Evolutionary conservation across 768 basidiomycete species (phyloP).

Genomic region (Lactarius deliciosus): DNA sequence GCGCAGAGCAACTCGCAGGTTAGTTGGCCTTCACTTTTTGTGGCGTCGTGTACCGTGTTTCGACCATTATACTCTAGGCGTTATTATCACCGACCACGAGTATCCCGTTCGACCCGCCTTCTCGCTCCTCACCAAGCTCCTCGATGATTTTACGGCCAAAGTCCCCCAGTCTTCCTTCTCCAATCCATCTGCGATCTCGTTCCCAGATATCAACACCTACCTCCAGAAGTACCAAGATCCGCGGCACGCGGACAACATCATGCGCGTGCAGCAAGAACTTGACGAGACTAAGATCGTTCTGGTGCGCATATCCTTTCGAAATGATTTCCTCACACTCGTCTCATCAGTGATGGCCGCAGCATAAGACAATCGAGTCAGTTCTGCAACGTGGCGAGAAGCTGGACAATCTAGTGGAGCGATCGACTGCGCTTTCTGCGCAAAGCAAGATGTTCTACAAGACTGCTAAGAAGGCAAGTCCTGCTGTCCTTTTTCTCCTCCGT

Average conservation of each 20-base stretch:
- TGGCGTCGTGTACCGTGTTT: constrained; percentile 20
- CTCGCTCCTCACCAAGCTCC: constrained; percentile 86
- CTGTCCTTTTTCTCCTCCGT: background rate
- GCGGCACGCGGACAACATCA: constrained; percentile 93
- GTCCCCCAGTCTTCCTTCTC: constrained; percentile 69
- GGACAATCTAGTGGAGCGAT: constrained; percentile 92
- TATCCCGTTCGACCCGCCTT: constrained; percentile 97
- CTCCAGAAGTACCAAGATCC: constrained; percentile 96
- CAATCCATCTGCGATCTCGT: constrained; percentile 68
- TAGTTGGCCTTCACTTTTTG: constrained; percentile 32
- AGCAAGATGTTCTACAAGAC: constrained; percentile 99
- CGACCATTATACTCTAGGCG: constrained; percentile 47
- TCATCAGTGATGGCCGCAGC: constrained; percentile 48
- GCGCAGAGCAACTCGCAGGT: constrained; percentile 86
- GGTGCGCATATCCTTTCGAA: constrained; percentile 48
- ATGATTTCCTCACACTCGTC: background rate
- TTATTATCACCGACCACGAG: constrained; percentile 92
- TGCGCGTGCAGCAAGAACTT: constrained; percentile 96
- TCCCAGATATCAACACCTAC: constrained; percentile 73
- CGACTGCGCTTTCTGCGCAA: constrained; percentile 81
- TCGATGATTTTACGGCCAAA: constrained; percentile 88
- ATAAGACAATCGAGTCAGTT: constrained; percentile 99
- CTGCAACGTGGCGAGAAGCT: constrained; percentile 95
- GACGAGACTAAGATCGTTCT: constrained; percentile 99
- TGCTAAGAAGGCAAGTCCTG: constrained; percentile 83